These are phyloP conservation scores for Candida silvatica DNA, from an alignment of 805 yeast genomes.

Conservation along the genomic window DNA sequence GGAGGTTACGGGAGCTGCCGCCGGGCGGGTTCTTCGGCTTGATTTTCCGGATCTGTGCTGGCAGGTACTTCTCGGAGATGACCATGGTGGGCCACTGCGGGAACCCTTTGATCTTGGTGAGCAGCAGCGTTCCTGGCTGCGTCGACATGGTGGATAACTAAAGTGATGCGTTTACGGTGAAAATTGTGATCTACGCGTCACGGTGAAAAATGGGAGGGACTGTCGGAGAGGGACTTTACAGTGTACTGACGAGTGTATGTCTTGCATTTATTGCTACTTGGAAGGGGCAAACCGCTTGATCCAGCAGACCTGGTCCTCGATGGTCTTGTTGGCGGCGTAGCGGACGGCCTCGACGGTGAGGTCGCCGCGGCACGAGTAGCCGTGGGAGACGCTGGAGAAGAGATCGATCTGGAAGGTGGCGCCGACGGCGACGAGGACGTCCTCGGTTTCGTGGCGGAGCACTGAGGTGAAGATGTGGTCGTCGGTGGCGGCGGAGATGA, in stretches of 20 bases:
- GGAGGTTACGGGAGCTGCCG: conserved; percentile 8
- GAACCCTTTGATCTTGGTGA: conserved; percentile 80
- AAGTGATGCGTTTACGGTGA: too few relatives aligned
- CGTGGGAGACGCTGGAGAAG: conserved; percentile 62
- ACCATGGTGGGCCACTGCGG: conserved; percentile 92
- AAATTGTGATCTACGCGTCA: too few relatives aligned
- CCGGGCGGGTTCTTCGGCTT: conserved; percentile 37
- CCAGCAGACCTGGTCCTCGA: conserved; percentile 35
- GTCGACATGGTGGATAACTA: too few relatives aligned
- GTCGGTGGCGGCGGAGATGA: conserved; percentile 67
- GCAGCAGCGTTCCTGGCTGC: conserved; percentile 49
- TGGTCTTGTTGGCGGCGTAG: conserved; percentile 62
- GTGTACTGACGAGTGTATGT: too few relatives aligned
- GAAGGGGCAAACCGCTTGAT: conserved; percentile 18
- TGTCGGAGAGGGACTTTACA: too few relatives aligned
- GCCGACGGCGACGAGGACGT: conserved; percentile 35
- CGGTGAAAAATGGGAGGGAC: too few relatives aligned
- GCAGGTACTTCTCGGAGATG: conserved; percentile 50
- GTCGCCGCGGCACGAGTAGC: conserved; percentile 79
- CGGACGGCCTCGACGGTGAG: conserved; percentile 37
- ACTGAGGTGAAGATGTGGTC: conserved; percentile 60
- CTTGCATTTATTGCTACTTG: too few relatives aligned
- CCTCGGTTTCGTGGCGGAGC: conserved; percentile 54
- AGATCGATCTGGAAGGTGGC: conserved; percentile 52
- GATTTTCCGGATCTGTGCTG: conserved; percentile 41